These are phyloP conservation scores for Rubia yunnanensis DNA, from an alignment of 257 asterid genomes.

Conservation along the genomic window DNA sequence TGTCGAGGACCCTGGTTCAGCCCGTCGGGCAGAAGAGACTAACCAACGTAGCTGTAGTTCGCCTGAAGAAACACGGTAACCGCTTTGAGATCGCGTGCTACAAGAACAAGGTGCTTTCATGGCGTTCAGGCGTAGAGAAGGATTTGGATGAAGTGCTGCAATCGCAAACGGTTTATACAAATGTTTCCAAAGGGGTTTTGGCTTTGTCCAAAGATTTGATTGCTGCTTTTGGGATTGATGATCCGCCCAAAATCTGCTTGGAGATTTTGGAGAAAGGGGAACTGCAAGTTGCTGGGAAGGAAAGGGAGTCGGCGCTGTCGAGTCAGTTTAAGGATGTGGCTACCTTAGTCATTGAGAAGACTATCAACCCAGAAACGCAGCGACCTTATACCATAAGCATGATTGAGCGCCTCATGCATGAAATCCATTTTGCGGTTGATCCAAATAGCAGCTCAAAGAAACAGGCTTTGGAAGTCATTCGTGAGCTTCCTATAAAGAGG, in stretches of 20 bases:
- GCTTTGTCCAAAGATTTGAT: conserved; percentile 75
- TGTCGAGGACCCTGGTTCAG: conserved; percentile 80
- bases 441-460: conserved; percentile 90
- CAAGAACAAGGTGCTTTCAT: conserved; percentile 89
- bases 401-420: conserved; percentile 95
- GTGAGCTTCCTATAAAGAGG: too few species aligned
- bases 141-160: conserved; percentile 96
- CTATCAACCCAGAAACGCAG: conserved; percentile 79
- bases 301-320: conserved; percentile 86
- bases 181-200: conserved; percentile 85
- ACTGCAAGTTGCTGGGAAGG: conserved; percentile 94
- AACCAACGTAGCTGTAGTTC: conserved; percentile 91
- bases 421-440: conserved; percentile 86
- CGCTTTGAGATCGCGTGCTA: conserved; percentile 95
- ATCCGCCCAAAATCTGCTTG: conserved; percentile 65
- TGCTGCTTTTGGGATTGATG: conserved; percentile 78
- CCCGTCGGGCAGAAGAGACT: conserved; percentile 92
- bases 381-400: conserved; percentile 90
- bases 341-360: conserved; percentile 87
- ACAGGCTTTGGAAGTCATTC: conserved; percentile 91
- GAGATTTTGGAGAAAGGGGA: conserved; percentile 97
- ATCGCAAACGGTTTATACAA: conserved; percentile 73
- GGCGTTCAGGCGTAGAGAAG: conserved; percentile 93
- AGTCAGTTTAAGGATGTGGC: conserved; percentile 93
- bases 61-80: conserved; percentile 77